Conservation (phyloP, 23 red algal species). For the Cyanidioschyzon merolae region DNA sequence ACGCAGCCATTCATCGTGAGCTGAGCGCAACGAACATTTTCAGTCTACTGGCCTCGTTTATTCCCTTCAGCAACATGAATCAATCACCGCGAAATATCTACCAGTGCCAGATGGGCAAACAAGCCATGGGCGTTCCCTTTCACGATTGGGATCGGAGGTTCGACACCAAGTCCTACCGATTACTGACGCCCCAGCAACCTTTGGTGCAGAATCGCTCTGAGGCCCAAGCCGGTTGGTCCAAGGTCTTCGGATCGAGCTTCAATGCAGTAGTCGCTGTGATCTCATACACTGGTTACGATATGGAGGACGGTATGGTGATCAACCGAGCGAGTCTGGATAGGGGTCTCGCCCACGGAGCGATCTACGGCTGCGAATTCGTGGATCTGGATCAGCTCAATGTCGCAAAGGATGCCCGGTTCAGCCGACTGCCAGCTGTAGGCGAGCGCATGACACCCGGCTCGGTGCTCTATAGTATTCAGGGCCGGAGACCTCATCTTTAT, state of each 20-base stretch:
- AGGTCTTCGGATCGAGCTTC: conserved; percentile 65
- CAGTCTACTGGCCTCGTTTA: conserved; percentile 60
- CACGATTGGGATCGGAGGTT: conserved; percentile 50
- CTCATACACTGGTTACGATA: conserved; percentile 91
- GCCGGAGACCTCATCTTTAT: conserved; percentile 15
- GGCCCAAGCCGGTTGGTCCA: conserved; percentile 41
- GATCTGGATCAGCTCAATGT: conserved; percentile 35
- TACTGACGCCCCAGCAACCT: conserved; percentile 59
- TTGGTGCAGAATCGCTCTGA: conserved; percentile 44
- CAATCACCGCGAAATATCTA: conserved; percentile 96
- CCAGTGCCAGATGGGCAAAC: conserved; percentile 99
- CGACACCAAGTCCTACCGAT: conserved; percentile 77
- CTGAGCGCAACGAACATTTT: conserved; percentile 43
- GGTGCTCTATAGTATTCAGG: neutral
- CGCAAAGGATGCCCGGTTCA: neutral
- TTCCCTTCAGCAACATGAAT: conserved; percentile 92
- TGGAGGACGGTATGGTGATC: conserved; percentile 92
- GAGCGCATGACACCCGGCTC: neutral
- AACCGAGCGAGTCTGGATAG: conserved; percentile 79
- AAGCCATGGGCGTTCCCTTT: conserved; percentile 73
- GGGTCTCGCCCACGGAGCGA: conserved; percentile 58
- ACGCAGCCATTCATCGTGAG: conserved; percentile 38
- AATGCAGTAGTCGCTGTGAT: conserved; percentile 97
- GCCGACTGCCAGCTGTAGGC: neutral
- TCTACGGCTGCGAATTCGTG: conserved; percentile 54